Evolutionary conservation across 2,329 filamentous ascomycete genomes (phyloP).

Genomic region (Diaporthe vaccinii): DNA sequence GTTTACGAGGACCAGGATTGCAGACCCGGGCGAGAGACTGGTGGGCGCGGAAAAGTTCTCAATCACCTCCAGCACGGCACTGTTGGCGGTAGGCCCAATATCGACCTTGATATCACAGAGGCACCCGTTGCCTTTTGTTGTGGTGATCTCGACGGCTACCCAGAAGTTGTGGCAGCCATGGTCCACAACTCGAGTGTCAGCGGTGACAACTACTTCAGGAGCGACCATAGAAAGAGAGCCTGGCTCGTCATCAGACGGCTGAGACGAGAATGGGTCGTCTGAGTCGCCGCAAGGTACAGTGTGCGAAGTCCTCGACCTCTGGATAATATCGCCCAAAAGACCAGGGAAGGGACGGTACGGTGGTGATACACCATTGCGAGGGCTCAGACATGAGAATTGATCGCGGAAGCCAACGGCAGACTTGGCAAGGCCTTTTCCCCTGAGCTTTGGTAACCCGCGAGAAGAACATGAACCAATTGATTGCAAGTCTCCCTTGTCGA

Average conservation of each 20-base stretch:
- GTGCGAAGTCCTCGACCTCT: constrained; percentile 26
- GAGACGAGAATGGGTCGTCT: constrained; percentile 27
- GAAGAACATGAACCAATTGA: constrained; percentile 17
- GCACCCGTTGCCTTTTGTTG: constrained; percentile 37
- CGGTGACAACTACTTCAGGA: constrained; percentile 35
- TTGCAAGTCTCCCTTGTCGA: not conserved
- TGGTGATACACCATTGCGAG: constrained; percentile 13
- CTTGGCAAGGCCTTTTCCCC: constrained; percentile 20
- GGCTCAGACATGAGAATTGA: constrained; percentile 27
- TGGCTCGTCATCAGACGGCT: not conserved
- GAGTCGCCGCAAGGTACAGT: not conserved
- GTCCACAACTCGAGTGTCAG: constrained; percentile 35
- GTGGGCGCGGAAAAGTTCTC: constrained; percentile 60
- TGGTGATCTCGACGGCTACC: constrained; percentile 39
- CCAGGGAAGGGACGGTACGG: constrained; percentile 36
- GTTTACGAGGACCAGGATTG: constrained; percentile 63
- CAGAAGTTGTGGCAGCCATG: constrained; percentile 37
- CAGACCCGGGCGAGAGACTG: constrained; percentile 58
- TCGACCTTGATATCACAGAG: constrained; percentile 27
- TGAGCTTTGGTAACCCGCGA: constrained; percentile 16
- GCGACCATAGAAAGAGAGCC: not conserved
- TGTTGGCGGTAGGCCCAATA: constrained; percentile 34
- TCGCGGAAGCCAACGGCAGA: constrained; percentile 36
- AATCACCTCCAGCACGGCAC: constrained; percentile 60
- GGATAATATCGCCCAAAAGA: constrained; percentile 33